Base-by-base conservation (phyloP, 2,329 filamentous ascomycete species). In the Hymenoscyphus salicellus region DNA sequence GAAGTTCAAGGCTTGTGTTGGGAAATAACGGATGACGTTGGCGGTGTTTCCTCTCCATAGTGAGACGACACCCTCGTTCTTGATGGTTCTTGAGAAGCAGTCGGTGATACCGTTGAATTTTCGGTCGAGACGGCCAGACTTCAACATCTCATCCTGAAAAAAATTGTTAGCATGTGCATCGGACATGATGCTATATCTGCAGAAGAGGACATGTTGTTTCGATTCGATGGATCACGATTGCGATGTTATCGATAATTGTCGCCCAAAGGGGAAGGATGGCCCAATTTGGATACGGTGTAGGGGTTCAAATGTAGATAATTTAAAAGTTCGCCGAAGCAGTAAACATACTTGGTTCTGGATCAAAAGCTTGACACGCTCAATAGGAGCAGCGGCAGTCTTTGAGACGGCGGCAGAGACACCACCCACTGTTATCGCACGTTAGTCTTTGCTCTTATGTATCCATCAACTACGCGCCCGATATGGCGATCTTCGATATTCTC, bases 21-120 rank as follows among this genome's bases (percentile, higher is more conserved):
- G 95, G 92, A 99, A 99, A 88, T 99, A 99, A 91, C 95, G 95
- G 88, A 99, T 97, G 83, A 99, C 95, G 90, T 99, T 99, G 92
- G 95, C 95, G 81, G 95, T 99, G 92, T 99, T 99, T 84, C 95
- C 95, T 89, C 95, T 89, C 95, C 95, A 99, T 78, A 99, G 88
- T 73, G 94, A 89, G 82, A 95, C 89, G 77, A 95, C 83, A 91
- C 95, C 95, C 88, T 99, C 95, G 73, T 91, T 86, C 78, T 89
- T 88, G 72, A 86, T 87, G 79, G 95, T 98, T 81, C 95, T 92
- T 78, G 84, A 85, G 90, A 99, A 99, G 88, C 95, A 98, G 81
- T 99, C 95, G 68, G 71, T 78, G 80, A 99, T 98, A 81, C 95
- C 95, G 77, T 84, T 83, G 88, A 97, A 99, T 84, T 94, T 96